A percentile compares a stretch with the other conserved stretches of the same genome.
These are phyloP conservation scores for Russula dissimulans DNA, from an alignment of 768 basidiomycete genomes.

Conservation along the genomic window DNA sequence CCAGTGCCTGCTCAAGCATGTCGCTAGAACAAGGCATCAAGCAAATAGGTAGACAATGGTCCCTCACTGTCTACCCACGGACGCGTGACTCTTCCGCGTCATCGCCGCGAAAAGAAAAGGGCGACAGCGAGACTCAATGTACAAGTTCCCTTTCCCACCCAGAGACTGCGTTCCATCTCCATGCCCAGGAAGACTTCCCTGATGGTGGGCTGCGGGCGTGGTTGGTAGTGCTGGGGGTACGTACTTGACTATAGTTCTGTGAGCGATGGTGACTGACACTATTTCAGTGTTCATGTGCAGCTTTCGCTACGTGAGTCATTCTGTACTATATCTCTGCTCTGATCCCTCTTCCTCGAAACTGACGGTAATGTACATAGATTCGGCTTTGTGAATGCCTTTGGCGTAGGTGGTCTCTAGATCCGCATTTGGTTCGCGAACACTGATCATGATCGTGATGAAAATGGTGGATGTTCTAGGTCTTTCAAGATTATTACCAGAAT, in stretches of 20 bases:
- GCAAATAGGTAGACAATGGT: background rate
- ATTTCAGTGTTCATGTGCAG: slow-evolving; percentile 27
- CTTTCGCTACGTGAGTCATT: slow-evolving; percentile 33
- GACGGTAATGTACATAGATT: slow-evolving; percentile 31
- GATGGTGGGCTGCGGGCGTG: slow-evolving; percentile 40
- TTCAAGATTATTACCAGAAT: slow-evolving; percentile 64
- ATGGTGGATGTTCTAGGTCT: slow-evolving; percentile 35
- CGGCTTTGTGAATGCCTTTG: slow-evolving; percentile 69
- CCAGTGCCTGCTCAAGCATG: background rate
- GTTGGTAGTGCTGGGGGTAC: slow-evolving; percentile 34
- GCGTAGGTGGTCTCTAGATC: slow-evolving; percentile 37
- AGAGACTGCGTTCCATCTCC: background rate
- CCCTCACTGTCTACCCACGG: background rate
- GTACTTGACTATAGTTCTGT: slow-evolving; percentile 6
- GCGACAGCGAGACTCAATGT: background rate
- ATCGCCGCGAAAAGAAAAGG: background rate
- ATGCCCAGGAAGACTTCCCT: slow-evolving; percentile 25
- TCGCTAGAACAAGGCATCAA: background rate
- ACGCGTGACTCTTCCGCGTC: background rate
- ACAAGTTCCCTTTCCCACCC: background rate
- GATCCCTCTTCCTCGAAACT: background rate
- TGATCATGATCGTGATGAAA: background rate
- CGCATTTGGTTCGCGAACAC: background rate
- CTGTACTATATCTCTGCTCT: background rate
- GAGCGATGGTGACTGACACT: background rate